Conservation (phyloP, 1,139 yeast species). For the Yamadazyma atmosphaerica region DNA sequence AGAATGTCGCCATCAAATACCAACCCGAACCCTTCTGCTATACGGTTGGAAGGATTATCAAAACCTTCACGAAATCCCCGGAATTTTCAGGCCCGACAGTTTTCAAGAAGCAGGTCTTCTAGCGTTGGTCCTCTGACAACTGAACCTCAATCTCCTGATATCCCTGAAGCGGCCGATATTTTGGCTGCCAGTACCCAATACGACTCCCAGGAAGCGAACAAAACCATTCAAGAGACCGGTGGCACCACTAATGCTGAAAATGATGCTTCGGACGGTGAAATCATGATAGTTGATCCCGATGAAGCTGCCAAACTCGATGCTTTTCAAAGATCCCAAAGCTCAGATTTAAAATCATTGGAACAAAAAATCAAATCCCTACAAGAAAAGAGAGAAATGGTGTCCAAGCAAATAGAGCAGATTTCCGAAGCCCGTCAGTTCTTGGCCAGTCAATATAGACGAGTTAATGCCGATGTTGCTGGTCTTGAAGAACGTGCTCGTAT, state of each 20-base stretch:
- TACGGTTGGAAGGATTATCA: neutral
- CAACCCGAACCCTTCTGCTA: too few relatives aligned
- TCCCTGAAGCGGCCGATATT: too few relatives aligned
- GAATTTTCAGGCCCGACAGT: neutral
- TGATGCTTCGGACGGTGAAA: too few relatives aligned
- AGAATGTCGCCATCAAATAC: too few relatives aligned
- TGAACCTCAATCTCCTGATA: too few relatives aligned
- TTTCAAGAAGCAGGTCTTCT: neutral
- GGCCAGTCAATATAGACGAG: neutral
- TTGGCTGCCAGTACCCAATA: too few relatives aligned
- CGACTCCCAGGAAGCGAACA: too few relatives aligned
- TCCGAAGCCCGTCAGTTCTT: neutral
- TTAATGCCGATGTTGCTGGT: neutral
- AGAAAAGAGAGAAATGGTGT: neutral
- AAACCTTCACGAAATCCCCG: neutral
- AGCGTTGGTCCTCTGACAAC: neutral
- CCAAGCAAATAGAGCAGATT: neutral
- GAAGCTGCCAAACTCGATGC: conserved; percentile 24
- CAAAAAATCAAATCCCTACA: neutral
- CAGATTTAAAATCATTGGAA: neutral
- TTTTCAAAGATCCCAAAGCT: conserved; percentile 12
- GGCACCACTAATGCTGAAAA: too few relatives aligned
- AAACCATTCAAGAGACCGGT: too few relatives aligned
- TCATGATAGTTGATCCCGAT: conserved; percentile 26
- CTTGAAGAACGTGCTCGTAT: neutral